A percentile compares a stretch with the other conserved stretches of the same genome.
These are phyloP conservation scores for Trichomonascus vanleenenianus DNA, from an alignment of 805 yeast species.

Conservation along the genomic window DNA sequence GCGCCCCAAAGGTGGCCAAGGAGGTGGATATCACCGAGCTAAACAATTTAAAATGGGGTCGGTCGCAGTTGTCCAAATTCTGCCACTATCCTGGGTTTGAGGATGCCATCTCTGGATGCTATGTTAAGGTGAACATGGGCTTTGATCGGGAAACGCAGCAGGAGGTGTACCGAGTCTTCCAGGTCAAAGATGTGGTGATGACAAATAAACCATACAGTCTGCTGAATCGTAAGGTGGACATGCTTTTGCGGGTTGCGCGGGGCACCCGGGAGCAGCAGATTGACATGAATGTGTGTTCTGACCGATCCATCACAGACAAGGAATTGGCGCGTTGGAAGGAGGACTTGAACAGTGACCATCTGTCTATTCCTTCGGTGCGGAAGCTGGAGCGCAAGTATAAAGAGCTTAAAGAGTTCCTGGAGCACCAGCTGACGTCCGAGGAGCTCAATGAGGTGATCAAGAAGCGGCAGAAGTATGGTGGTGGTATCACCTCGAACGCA, in stretches of 20 bases:
- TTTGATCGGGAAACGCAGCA: slow-evolving; percentile 50
- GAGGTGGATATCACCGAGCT: slow-evolving; percentile 53
- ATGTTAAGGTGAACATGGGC: slow-evolving; percentile 79
- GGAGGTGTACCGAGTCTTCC: slow-evolving; percentile 75
- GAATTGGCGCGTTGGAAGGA: slow-evolving; percentile 67
- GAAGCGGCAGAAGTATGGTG: slow-evolving; percentile 56
- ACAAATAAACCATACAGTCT: slow-evolving; percentile 40
- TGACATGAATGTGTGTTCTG: slow-evolving; percentile 74
- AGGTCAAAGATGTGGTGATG: slow-evolving; percentile 54
- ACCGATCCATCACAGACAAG: slow-evolving; percentile 57
- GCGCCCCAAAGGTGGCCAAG: slow-evolving; percentile 30
- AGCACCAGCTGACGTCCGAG: slow-evolving; percentile 55
- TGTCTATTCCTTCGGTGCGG: slow-evolving; percentile 52
- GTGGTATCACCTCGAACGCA: slow-evolving; percentile 59
- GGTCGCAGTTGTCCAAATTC: slow-evolving; percentile 64
- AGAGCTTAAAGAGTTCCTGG: slow-evolving; percentile 55
- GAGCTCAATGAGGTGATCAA: slow-evolving; percentile 75
- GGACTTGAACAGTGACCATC: slow-evolving; percentile 51
- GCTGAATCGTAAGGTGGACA: slow-evolving; percentile 44
- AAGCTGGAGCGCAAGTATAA: slow-evolving; percentile 57
- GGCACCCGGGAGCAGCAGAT: slow-evolving; percentile 68
- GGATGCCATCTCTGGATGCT: slow-evolving; percentile 61
- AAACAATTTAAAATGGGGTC: slow-evolving; percentile 68
- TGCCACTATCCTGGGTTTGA: slow-evolving; percentile 79
- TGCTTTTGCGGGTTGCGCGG: slow-evolving; percentile 67